Base-by-base conservation (phyloP, 208 protist genomes). In the Wallacemonas sp. region DNA sequence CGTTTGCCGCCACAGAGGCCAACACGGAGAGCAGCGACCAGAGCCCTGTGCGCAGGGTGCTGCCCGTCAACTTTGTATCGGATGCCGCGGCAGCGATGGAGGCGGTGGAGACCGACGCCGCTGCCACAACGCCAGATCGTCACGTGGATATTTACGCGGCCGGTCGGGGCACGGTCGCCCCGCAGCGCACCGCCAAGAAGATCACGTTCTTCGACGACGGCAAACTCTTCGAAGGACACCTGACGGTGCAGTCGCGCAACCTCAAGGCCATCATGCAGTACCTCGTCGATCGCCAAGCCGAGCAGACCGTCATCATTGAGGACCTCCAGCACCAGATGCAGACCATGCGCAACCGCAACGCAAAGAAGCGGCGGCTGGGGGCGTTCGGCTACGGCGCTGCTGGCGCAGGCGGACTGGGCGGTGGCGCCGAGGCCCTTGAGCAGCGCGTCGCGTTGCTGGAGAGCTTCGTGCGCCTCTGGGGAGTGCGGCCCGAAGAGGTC, bases 151-250 rank as follows among this genome's bases (percentile, higher is more conserved):
- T 80, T 23, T 66, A 75, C 36, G 73, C 24, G n/a, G 66, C 34
- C 6, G 74, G 75, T 36, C 43, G 36, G 19, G 76, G 76, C 19
- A 72, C 73, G n/a, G 81, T 80, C 43, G 72, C 65, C 14, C 61
- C 47, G 1, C 63, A 55, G 21, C 78, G 78, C 26, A 64, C 60
- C 4, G 77, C 62, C 36, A 80, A 87, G 1, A 75, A 73, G 52
- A 83, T 95, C 54, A 30, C 72, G 33, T 92, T 95, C 61, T 36
- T 79, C 2, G 89, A 95, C 72, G 90, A 95, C 65, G 90, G 87
- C 2, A 95, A 95, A 54, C 85, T 95, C 11, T 93, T 95, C 68
- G 90, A 95, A 68, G 90, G 90, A 36, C 90, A 95, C 64, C 85
- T 95, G 44, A 95, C 87, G 14, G 83, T 95, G 21, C 80, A 95